Evolutionary conservation across 1,139 yeast genomes (phyloP), one percentile per base, ranked within the genome.

Genomic region (Lodderomyces orthopsilosis): DNA sequence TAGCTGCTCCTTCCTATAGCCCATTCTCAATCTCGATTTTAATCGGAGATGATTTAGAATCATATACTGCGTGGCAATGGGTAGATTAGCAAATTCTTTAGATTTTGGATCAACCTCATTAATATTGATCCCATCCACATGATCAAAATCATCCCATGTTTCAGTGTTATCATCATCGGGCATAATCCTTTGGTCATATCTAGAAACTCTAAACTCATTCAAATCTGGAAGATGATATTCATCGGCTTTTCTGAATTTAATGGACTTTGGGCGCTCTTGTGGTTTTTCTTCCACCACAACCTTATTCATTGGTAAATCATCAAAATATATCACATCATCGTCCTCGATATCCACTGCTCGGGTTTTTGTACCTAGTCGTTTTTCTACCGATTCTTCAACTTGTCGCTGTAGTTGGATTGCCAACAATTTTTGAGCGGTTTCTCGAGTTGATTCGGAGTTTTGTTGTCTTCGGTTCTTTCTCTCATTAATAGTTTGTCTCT

Each of bases 11-110:
- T 89, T 88, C 0, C 91, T 75, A 57, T 85, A 89, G 0, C 99
- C 99, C 95, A 94, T 85, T 67, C 99, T 81, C 59, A 94, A 75
- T 45, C 99, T 69, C 0, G 98, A 91, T 49, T 89, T 76, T 28
- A 90, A 67, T 44, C 99, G 65, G 15, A 95, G 76, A 45, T 89
- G 89, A 9, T 93, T 88, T 21, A 94, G 66, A 2, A 90, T 79
- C 78, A 89, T 89, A 57, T 93, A 94, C 57, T 90, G 97, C 0
- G 96, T 84, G 0, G 91, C 79, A 43, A 84, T 66, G 0, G 98
- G 96, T 19, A 85, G 61, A 30, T 71, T 72, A 13, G 73, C 70
- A 57, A 86, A 86, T 50, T 81, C 86, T 34, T 73, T 61, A 0
- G 93, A 84, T 8, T 76, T 74, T 0, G 93, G 93, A 55, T 86